Evolutionary conservation across 2,329 filamentous ascomycete genomes (phyloP).

Genomic region (Apiospora phragmitis): DNA sequence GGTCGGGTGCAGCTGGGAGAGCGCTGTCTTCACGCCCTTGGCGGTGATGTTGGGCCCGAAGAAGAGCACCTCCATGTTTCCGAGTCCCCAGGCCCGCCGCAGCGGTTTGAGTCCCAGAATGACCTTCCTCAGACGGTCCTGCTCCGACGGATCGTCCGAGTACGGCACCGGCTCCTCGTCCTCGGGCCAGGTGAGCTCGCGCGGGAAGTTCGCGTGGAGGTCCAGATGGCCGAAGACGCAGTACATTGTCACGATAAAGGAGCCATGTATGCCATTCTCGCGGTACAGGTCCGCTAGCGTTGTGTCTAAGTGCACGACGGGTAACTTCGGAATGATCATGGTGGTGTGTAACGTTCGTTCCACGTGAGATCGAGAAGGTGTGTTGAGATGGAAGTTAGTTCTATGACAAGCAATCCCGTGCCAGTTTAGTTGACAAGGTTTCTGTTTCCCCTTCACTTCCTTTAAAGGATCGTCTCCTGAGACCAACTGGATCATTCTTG

Average conservation of each 20-base stretch:
- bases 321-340: slow-evolving; percentile 9
- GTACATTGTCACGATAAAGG: slow-evolving; percentile 25
- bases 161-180: slow-evolving; percentile 26
- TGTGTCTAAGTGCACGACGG: slow-evolving; percentile 19
- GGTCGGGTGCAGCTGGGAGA: slow-evolving; percentile 21
- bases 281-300: slow-evolving; percentile 24
- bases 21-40: slow-evolving; percentile 18
- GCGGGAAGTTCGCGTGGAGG: slow-evolving; percentile 22
- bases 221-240: slow-evolving; percentile 26
- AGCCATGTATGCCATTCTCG: slow-evolving; percentile 20
- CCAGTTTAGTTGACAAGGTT: not conserved
- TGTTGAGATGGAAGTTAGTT: not conserved
- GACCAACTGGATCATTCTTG: not conserved
- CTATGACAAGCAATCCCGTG: not conserved
- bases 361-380: not conserved
- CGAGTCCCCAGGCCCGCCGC: slow-evolving; percentile 23
- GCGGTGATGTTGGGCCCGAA: slow-evolving; percentile 22
- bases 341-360: not conserved
- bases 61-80: slow-evolving; percentile 23
- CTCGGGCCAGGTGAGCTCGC: slow-evolving; percentile 23
- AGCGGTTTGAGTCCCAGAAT: slow-evolving; percentile 26
- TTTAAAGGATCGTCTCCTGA: not conserved
- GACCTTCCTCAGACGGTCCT: slow-evolving; percentile 19
- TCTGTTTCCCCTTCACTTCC: no score
- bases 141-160: slow-evolving; percentile 17